phyloP scores from a whole-genome alignment of 2,329 filamentous ascomycete genomes.

The Cladosporium sp. region DNA sequence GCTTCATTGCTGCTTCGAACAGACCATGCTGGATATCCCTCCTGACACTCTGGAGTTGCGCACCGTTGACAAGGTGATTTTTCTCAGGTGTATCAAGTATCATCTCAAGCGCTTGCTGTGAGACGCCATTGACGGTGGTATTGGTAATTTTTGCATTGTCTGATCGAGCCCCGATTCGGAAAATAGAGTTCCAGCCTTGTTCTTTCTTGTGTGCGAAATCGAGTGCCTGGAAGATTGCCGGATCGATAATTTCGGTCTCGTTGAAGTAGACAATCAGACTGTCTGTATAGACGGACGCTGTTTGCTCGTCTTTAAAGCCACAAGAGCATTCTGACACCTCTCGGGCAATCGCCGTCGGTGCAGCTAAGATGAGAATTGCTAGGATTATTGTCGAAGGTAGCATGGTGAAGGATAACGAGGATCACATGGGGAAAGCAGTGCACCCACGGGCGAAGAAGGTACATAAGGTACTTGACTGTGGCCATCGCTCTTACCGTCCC shows the following conservation, averaged over 20 bases:
- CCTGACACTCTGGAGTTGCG: conserved; percentile 40
- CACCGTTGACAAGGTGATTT: conserved; percentile 44
- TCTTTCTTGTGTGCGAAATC: conserved; percentile 45
- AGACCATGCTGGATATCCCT: conserved; percentile 50
- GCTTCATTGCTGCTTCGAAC: conserved; percentile 43
- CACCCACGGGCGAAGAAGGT: background rate
- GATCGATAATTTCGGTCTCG: conserved; percentile 39
- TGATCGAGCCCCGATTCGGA: conserved; percentile 41
- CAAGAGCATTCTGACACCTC: conserved; percentile 39
- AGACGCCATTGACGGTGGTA: conserved; percentile 6
- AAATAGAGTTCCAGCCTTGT: conserved; percentile 47
- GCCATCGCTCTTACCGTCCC: background rate
- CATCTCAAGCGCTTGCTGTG: conserved; percentile 19
- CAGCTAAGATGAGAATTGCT: background rate
- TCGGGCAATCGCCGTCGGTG: background rate
- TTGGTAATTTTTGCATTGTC: conserved; percentile 37
- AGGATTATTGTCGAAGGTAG: background rate
- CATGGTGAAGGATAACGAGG: background rate
- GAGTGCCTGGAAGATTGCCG: conserved; percentile 36
- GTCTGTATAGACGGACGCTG: conserved; percentile 44
- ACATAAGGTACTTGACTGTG: background rate
- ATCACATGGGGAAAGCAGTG: background rate
- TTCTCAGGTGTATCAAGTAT: conserved; percentile 20
- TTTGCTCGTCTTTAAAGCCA: conserved; percentile 43
- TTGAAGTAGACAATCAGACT: conserved; percentile 52